Evolutionary conservation across 306 rosid species (phyloP), one percentile per base, ranked within the genome.

Genomic region (Sechiopsis laciniata): DNA sequence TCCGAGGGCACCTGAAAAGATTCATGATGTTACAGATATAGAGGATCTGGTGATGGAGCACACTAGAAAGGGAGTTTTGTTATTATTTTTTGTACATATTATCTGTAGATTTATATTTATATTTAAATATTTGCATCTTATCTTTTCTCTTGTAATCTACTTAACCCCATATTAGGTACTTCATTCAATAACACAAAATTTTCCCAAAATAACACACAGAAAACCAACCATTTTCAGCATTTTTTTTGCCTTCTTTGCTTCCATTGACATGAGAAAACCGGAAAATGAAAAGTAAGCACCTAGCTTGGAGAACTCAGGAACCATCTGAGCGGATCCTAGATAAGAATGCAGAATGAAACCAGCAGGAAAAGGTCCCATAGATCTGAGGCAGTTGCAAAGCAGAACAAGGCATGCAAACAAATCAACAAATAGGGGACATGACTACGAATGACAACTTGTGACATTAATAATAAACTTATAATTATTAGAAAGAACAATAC

Each of bases 281-380:
- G 97, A 90, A 79, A 90, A 87, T 42, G 98, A 94, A 82, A 94
- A 90, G 78, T 87, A 89, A 45, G 87, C 91, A 76, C 97, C 97
- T 51, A 94, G 88, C 80, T 84, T 78, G 81, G 91, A 80, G 80
- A 94, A 89, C 79, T 88, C 87, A 45, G 94, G 87, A 78, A 94
- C 98, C 97, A 90, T 87, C 87, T 93, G 94, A 55, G 95, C 95
- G 8, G 96, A 94, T 67, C 98, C 96, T 19, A 94, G 79, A 83
- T 82, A 90, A 45, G 98, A 94, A 80, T 94, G 97, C 80, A 94
- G 92, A 82, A 94, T 81, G 48, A 94, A 77, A n/a, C 98, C 98
- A 37, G 91, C 84, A 54, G 98, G 96, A 74, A 94, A 94, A 52
- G 97, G 96, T 9, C 98, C 97, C 77, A 86, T 14, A 16, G 90